phyloP scores from a whole-genome alignment of 1,284 basidiomycete species.

The Ceratobasidium papillatum region DNA sequence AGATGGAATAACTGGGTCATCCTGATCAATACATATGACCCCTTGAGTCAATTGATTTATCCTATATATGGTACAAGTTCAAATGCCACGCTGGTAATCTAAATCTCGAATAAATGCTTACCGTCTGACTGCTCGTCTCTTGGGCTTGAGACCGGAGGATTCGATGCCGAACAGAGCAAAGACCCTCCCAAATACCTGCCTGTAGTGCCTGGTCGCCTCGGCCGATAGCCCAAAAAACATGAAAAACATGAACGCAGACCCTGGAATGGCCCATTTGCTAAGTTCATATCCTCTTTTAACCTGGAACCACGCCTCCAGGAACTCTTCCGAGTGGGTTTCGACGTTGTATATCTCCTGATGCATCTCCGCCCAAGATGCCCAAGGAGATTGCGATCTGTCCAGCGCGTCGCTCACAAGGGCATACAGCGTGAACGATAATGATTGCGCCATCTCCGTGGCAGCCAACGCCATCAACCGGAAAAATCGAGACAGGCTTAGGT shows the following conservation, averaged over 20 bases:
- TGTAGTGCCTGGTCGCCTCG: conserved; percentile 35
- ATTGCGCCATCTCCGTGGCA: conserved; percentile 8
- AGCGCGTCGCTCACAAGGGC: background rate
- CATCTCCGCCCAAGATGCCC: conserved; percentile 61
- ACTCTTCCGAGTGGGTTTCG: too few relatives aligned
- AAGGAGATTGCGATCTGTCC: conserved; percentile 52
- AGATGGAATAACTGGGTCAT: background rate
- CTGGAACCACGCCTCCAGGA: too few relatives aligned
- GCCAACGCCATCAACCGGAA: conserved; percentile 32
- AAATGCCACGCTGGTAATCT: too few relatives aligned
- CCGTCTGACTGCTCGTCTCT: background rate
- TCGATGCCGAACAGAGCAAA: background rate
- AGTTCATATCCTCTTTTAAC: background rate
- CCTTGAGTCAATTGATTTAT: background rate
- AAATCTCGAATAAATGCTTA: background rate
- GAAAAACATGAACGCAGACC: conserved; percentile 38
- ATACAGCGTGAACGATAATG: conserved; percentile 4
- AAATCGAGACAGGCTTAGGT: conserved; percentile 9
- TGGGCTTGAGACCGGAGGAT: background rate
- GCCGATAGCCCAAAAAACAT: conserved; percentile 38
- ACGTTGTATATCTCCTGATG: conserved; percentile 54
- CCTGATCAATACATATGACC: background rate
- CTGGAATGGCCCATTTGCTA: conserved; percentile 33
- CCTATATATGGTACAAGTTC: background rate
- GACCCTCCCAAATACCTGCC: background rate